phyloP scores from a whole-genome alignment of 768 basidiomycete species.

The Chiua virens region DNA sequence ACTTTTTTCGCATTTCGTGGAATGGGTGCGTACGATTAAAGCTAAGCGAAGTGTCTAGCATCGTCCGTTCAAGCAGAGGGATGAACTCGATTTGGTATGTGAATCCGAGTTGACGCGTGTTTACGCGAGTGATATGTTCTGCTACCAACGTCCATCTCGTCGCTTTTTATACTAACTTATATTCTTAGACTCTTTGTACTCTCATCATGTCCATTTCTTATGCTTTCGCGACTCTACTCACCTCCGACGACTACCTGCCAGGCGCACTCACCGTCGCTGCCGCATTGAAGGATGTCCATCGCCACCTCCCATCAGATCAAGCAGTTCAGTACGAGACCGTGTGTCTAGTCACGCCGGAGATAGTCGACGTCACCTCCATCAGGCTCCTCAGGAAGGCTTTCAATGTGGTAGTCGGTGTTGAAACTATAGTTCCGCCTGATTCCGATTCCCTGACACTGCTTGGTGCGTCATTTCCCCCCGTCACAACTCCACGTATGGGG shows the following conservation, averaged over 20 bases:
- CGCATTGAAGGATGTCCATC: slow-evolving; percentile 79
- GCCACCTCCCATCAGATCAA: slow-evolving; percentile 39
- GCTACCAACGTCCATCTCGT: not conserved
- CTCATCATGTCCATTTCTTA: slow-evolving; percentile 59
- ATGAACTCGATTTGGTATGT: not conserved
- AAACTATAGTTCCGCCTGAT: slow-evolving; percentile 75
- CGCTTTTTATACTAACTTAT: slow-evolving; percentile 19
- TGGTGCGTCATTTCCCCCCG: slow-evolving; percentile 48
- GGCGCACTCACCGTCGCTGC: slow-evolving; percentile 87
- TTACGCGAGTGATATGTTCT: not conserved
- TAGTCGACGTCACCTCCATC: slow-evolving; percentile 80
- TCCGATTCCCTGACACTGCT: slow-evolving; percentile 71
- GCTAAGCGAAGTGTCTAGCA: slow-evolving; percentile 32
- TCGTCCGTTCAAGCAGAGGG: too few relatives aligned
- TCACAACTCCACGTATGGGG: slow-evolving; percentile 2
- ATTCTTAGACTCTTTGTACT: not conserved
- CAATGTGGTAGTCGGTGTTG: slow-evolving; percentile 88
- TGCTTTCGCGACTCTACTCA: slow-evolving; percentile 91
- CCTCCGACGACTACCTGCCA: slow-evolving; percentile 89
- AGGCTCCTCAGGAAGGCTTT: slow-evolving; percentile 78
- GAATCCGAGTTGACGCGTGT: slow-evolving; percentile 15
- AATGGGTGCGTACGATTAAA: slow-evolving; percentile 37
- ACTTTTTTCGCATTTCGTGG: not conserved
- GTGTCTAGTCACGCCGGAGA: slow-evolving; percentile 93
- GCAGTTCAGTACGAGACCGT: slow-evolving; percentile 65